Percentiles rank a stretch among this genome's conserved stretches.
Evolutionary conservation across 169 alveolate genomes (phyloP).

Genomic region (Toxoplasma gondii): DNA sequence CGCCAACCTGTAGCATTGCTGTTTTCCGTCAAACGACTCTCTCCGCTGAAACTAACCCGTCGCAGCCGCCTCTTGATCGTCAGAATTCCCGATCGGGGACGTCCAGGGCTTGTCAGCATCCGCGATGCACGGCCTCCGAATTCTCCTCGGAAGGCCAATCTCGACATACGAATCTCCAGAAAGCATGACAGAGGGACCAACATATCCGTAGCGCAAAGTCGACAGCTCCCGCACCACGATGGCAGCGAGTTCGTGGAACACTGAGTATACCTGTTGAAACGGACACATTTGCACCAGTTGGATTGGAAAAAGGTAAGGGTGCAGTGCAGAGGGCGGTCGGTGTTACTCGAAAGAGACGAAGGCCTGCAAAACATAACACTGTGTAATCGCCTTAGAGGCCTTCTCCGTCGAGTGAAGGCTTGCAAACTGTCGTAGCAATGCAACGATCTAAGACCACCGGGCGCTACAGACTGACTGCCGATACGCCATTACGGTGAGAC

Average conservation of each 20-base stretch:
- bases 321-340: too few relatives aligned
- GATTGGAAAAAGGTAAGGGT: background rate
- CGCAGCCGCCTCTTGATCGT: background rate
- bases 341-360: too few relatives aligned
- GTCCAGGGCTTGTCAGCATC: background rate
- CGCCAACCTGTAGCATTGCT: too few relatives aligned
- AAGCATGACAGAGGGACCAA: background rate
- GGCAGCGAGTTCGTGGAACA: background rate
- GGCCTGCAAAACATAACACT: too few relatives aligned
- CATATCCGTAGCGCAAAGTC: background rate
- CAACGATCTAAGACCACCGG: too few relatives aligned
- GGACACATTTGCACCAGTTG: background rate
- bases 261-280: background rate
- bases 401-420: too few relatives aligned
- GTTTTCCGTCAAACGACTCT: too few relatives aligned
- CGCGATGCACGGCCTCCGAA: background rate
- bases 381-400: too few relatives aligned
- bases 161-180: background rate
- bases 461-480: too few relatives aligned
- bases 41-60: background rate
- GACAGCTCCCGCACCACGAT: slow-evolving; percentile 27
- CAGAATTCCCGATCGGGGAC: background rate
- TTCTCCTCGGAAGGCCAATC: background rate
- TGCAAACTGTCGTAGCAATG: too few relatives aligned
- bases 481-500: too few relatives aligned